Conservation (phyloP, 83 land plant genomes). For the Thuja plicata region DNA sequence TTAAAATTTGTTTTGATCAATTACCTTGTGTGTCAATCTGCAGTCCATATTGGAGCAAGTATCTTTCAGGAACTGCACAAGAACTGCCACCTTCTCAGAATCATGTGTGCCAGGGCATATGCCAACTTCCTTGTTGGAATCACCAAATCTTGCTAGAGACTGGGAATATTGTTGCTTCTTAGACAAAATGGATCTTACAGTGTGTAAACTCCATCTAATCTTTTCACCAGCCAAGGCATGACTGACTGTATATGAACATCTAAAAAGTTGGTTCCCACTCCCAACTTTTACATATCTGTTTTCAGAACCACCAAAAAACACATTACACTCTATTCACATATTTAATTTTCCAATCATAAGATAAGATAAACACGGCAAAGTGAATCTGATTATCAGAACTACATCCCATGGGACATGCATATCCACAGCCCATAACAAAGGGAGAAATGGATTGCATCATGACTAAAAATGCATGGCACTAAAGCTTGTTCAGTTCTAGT, state of each 20-base stretch:
- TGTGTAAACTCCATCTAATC: conserved; percentile 93
- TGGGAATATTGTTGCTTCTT: conserved; percentile 77
- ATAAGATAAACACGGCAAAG: neutral
- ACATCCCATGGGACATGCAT: neutral
- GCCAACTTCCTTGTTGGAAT: conserved; percentile 84
- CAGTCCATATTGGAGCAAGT: conserved; percentile 65
- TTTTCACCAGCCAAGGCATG: conserved; percentile 92
- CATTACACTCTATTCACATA: neutral
- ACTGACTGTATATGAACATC: conserved; percentile 74
- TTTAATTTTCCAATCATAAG: neutral
- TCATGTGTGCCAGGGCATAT: conserved; percentile 92
- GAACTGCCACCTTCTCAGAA: conserved; percentile 83
- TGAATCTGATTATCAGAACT: neutral
- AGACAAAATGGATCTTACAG: conserved; percentile 64
- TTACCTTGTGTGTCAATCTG: conserved; percentile 92
- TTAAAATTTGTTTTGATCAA: neutral
- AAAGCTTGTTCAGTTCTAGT: neutral
- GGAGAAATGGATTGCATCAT: neutral
- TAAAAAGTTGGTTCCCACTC: conserved; percentile 83
- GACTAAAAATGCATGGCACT: neutral
- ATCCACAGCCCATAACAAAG: neutral
- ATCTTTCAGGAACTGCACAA: conserved; percentile 87
- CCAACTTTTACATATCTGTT: conserved; percentile 83
- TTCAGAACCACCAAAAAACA: neutral
- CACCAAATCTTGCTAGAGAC: conserved; percentile 88